phyloP scores from a whole-genome alignment of 169 alveolate species.

The Cryptosporidium bovis region DNA sequence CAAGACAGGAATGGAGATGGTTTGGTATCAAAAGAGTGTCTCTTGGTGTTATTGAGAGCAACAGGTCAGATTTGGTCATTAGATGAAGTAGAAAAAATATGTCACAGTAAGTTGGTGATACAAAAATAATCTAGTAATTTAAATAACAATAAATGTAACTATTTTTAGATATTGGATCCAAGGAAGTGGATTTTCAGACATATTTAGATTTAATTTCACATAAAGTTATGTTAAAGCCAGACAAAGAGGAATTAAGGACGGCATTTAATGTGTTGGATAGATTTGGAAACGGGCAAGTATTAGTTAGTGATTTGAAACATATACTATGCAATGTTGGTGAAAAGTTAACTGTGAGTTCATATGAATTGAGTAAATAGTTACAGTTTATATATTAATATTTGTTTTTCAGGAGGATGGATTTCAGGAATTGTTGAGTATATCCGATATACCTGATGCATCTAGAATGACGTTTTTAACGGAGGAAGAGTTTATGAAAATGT shows the following conservation, averaged over 20 bases:
- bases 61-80: slow-evolving; percentile 67
- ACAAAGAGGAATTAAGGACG: slow-evolving; percentile 40
- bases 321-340: slow-evolving; percentile 59
- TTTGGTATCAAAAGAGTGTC: slow-evolving; percentile 43
- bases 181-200: slow-evolving; percentile 48
- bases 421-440: slow-evolving; percentile 39
- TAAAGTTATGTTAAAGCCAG: slow-evolving; percentile 52
- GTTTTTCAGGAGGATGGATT: slow-evolving; percentile 38
- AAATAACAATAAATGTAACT: neutral
- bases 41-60: slow-evolving; percentile 38
- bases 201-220: slow-evolving; percentile 47
- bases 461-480: slow-evolving; percentile 50
- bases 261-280: slow-evolving; percentile 63
- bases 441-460: slow-evolving; percentile 51
- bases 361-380: neutral
- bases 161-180: slow-evolving; percentile 33
- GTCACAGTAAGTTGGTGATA: slow-evolving; percentile 35
- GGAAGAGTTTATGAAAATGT: slow-evolving; percentile 60
- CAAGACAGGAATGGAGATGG: slow-evolving; percentile 71
- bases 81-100: slow-evolving; percentile 49
- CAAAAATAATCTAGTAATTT: neutral
- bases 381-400: neutral
- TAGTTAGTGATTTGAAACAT: slow-evolving; percentile 64
- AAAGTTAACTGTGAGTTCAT: slow-evolving; percentile 38
- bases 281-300: slow-evolving; percentile 50